Base-by-base conservation (phyloP, 164 flowering plant species). In the Vitis rupestris region DNA sequence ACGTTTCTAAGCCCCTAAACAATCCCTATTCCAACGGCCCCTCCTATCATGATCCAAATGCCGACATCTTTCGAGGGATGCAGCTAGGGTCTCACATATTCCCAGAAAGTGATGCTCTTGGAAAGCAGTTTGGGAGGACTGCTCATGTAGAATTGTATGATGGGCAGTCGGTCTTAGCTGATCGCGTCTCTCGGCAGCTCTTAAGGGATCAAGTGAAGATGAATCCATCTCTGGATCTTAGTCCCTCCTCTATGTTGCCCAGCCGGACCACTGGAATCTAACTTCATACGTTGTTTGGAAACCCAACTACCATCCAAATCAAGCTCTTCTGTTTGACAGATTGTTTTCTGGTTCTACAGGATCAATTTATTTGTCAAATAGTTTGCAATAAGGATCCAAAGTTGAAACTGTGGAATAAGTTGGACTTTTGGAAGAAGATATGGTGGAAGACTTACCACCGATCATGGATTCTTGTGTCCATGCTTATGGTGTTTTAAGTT, bases 171-270 rank as follows among this genome's bases (percentile, higher is more conserved):
- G 87, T 83, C 16, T 81, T 86, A 84, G 93, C 90, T 44, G 92
- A 88, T 76, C 88, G 88, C 10, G 96, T 90, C 50, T 84, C 90
- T 68, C 88, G 83, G 77, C 97, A 86, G 76, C 89, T 90, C 68
- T 74, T 85, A 53, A 77, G 85, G 79, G 93, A 88, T 80, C 83
- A 79, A 62, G 82, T 76, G 54, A 86, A 82, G 65, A 63, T 75
- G 63, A 83, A 70, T 57, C 85, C 87, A 6, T 78, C 89, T 11
- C 78, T 86, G 52, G 91, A 89, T 76, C 77, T 86, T 12, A 79
- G 78, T 75, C 83, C 86, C 59, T 75, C 77, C 60, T 75, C 87
- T 59, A 77, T 85, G 52, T 80, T 83, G 71, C 82, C 78, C 13
- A 65, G 83, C 63, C 85, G 76, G 50, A 63, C 63, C 16, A 73